Percentiles rank a stretch among this genome's conserved stretches.
Conservation (phyloP, 331 rosid genomes). For the Malus hybrid region DNA sequence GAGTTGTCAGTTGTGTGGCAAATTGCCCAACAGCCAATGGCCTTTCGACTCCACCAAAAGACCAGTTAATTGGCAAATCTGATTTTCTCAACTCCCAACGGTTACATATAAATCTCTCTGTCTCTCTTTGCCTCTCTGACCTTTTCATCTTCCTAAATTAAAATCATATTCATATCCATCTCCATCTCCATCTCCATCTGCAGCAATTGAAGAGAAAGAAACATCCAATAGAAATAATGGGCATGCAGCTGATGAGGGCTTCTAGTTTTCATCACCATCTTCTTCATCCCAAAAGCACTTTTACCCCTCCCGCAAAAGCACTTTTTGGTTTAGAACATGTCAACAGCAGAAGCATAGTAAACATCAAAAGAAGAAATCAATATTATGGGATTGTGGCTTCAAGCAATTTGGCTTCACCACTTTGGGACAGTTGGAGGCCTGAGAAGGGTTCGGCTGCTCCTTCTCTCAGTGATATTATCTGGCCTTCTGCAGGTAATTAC, state of each 20-base stretch:
- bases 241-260: conserved; percentile 28
- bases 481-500: conserved; percentile 87
- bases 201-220: background rate
- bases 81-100: background rate
- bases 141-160: background rate
- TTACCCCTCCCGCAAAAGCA: background rate
- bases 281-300: conserved; percentile 1
- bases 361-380: background rate
- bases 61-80: background rate
- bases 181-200: background rate
- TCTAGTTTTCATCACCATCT: background rate
- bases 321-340: background rate
- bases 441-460: conserved; percentile 45
- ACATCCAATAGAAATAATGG: conserved; percentile 10
- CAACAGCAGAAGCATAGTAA: background rate
- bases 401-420: conserved; percentile 35
- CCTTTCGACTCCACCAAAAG: conserved; percentile 45
- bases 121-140: background rate
- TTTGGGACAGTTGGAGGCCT: conserved; percentile 72
- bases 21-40: background rate
- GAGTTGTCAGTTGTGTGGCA: background rate
- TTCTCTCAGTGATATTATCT: conserved; percentile 70
- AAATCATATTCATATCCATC: background rate
- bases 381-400: conserved; percentile 39
- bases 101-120: background rate